Evolutionary conservation across 2,329 filamentous ascomycete species (phyloP).

Genomic region (Trichoderma guizhouense): DNA sequence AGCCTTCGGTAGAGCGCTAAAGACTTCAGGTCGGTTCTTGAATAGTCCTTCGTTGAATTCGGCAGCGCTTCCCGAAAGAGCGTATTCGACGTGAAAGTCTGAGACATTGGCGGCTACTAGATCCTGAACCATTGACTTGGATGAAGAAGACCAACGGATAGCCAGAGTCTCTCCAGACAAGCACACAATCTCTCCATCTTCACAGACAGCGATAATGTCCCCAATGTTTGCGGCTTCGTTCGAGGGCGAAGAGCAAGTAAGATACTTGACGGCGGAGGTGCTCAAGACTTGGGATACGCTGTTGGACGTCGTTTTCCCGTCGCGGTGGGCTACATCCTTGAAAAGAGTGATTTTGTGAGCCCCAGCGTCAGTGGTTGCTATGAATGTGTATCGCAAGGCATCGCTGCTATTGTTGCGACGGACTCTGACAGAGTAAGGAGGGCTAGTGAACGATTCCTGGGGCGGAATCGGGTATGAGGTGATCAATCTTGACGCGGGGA

Average conservation of each 20-base stretch:
- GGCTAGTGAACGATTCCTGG: slow-evolving; percentile 60
- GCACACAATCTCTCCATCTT: slow-evolving; percentile 59
- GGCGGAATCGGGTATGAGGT: slow-evolving; percentile 66
- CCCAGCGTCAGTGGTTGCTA: slow-evolving; percentile 49
- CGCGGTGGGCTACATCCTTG: slow-evolving; percentile 51
- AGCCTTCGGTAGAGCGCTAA: slow-evolving; percentile 50
- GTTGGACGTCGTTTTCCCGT: slow-evolving; percentile 51
- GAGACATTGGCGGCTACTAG: slow-evolving; percentile 32
- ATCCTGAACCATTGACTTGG: slow-evolving; percentile 36
- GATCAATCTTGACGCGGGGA: slow-evolving; percentile 58
- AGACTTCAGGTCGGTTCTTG: slow-evolving; percentile 50
- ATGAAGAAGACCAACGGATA: slow-evolving; percentile 35
- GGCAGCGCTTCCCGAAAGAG: slow-evolving; percentile 41
- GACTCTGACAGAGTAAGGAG: slow-evolving; percentile 56
- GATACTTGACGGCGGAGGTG: slow-evolving; percentile 34
- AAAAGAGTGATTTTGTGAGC: slow-evolving; percentile 56
- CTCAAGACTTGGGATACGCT: slow-evolving; percentile 44
- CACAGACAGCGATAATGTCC: slow-evolving; percentile 53
- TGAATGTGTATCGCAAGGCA: slow-evolving; percentile 58
- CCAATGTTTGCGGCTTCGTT: slow-evolving; percentile 28
- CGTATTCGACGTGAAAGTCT: slow-evolving; percentile 48
- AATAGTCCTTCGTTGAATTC: slow-evolving; percentile 55
- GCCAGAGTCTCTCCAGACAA: slow-evolving; percentile 52
- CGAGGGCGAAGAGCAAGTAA: slow-evolving; percentile 32
- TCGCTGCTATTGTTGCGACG: slow-evolving; percentile 46